These are phyloP conservation scores for Chlorella sp. DNA, from an alignment of 139 green algal species.

Conservation along the genomic window DNA sequence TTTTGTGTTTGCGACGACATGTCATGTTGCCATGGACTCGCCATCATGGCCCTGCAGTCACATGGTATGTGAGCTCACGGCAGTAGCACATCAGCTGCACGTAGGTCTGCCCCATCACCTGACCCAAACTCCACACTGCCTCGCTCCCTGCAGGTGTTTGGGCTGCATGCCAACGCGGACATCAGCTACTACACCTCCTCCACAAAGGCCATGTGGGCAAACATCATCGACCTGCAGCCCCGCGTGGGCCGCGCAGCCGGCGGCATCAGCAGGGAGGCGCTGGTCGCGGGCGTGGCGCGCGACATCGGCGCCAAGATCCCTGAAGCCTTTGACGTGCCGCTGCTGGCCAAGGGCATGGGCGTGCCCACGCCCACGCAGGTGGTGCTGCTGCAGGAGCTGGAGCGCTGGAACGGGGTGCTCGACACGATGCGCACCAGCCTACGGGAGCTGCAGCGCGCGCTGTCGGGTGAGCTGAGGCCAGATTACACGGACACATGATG, in stretches of 20 bases:
- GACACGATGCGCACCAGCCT: conserved; percentile 57
- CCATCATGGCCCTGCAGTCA: too few species aligned
- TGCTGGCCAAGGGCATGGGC: conserved; percentile 65
- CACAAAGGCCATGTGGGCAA: conserved; percentile 70
- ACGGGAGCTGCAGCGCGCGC: conserved; percentile 63
- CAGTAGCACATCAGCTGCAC: too few species aligned
- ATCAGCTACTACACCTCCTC: conserved; percentile 80
- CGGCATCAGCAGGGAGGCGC: conserved; percentile 59
- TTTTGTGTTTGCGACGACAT: too few species aligned
- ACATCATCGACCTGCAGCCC: conserved; percentile 76
- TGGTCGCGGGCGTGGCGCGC: conserved; percentile 53
- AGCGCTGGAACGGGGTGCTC: background rate
- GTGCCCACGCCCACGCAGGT: conserved; percentile 58
- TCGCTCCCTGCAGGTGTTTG: too few species aligned
- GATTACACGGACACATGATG: too few species aligned
- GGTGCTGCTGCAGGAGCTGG: conserved; percentile 6
- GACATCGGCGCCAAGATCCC: conserved; percentile 71
- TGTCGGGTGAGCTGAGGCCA: too few species aligned
- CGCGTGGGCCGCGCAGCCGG: conserved; percentile 29
- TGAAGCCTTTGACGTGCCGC: conserved; percentile 70
- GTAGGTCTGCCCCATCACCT: too few species aligned
- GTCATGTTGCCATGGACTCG: too few species aligned
- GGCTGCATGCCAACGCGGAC: conserved; percentile 81
- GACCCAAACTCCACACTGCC: too few species aligned
- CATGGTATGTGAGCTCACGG: too few species aligned